These are phyloP conservation scores for Clarkia xantiana DNA, from an alignment of 345 rosid genomes.

Conservation along the genomic window DNA sequence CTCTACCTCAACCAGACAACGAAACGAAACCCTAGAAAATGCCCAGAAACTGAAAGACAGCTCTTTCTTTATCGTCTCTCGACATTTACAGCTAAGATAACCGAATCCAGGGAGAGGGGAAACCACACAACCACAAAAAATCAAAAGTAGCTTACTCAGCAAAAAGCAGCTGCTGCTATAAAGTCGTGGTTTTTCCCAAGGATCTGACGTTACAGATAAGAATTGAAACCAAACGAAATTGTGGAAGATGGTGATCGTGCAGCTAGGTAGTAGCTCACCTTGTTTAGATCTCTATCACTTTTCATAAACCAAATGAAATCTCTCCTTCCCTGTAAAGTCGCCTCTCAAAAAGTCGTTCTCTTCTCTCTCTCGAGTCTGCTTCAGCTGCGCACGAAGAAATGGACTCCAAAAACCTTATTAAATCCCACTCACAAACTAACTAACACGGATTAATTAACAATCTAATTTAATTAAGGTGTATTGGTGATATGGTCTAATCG, in stretches of 20 bases:
- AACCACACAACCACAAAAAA: too few relatives aligned
- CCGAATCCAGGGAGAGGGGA: too few relatives aligned
- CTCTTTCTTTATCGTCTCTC: too few relatives aligned
- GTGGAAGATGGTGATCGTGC: neutral
- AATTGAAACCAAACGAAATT: neutral
- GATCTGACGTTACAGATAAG: too few relatives aligned
- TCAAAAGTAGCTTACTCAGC: too few relatives aligned
- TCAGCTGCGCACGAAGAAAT: neutral
- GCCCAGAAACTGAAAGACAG: too few relatives aligned
- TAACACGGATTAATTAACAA: neutral
- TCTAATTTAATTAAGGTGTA: neutral
- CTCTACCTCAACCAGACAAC: too few relatives aligned
- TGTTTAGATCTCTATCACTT: constrained; percentile 2
- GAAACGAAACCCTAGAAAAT: too few relatives aligned
- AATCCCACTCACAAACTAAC: constrained; percentile 14
- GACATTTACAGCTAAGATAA: too few relatives aligned
- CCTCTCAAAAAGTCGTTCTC: constrained; percentile 3
- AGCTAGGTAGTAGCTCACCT: constrained; percentile 7
- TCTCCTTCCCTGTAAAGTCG: constrained; percentile 4
- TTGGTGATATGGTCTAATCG: too few relatives aligned
- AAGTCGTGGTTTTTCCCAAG: too few relatives aligned
- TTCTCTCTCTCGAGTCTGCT: neutral
- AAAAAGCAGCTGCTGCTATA: too few relatives aligned
- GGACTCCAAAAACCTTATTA: constrained; percentile 22
- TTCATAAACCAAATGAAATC: neutral